Conservation (phyloP, 768 basidiomycete genomes). For the Mycena indigotica region DNA sequence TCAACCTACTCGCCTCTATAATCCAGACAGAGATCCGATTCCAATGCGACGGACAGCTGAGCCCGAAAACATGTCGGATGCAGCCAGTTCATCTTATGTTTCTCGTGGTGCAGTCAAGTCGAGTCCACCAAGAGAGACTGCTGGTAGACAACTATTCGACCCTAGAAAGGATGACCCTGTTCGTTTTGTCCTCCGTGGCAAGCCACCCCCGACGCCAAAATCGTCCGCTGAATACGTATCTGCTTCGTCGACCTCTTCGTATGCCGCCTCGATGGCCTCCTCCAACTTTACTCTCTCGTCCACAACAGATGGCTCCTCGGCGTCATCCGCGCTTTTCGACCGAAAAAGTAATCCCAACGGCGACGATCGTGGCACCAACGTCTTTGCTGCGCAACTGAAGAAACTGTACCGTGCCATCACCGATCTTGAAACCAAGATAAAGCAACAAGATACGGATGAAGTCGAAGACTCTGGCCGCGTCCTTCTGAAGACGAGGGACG, state of each 20-base stretch:
- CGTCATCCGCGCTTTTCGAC: slow-evolving; percentile 71
- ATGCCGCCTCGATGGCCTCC: slow-evolving; percentile 67
- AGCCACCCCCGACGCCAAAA: slow-evolving; percentile 51
- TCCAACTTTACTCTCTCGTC: slow-evolving; percentile 76
- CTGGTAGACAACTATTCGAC: slow-evolving; percentile 75
- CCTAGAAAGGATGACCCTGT: slow-evolving; percentile 90
- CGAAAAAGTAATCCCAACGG: slow-evolving; percentile 44
- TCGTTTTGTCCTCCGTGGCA: slow-evolving; percentile 72
- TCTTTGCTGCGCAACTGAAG: slow-evolving; percentile 76
- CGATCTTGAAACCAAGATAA: slow-evolving; percentile 73
- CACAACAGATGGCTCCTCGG: slow-evolving; percentile 75
- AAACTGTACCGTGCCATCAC: slow-evolving; percentile 82
- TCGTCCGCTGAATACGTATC: slow-evolving; percentile 72
- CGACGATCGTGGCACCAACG: slow-evolving; percentile 62
- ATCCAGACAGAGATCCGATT: slow-evolving; percentile 71
- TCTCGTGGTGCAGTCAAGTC: slow-evolving; percentile 33
- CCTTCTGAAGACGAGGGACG: slow-evolving; percentile 45
- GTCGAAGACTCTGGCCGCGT: slow-evolving; percentile 47
- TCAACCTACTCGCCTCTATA: slow-evolving; percentile 57
- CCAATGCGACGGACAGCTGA: slow-evolving; percentile 64
- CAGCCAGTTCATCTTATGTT: slow-evolving; percentile 55
- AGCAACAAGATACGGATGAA: slow-evolving; percentile 61
- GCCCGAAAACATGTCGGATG: slow-evolving; percentile 65
- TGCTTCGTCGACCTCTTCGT: slow-evolving; percentile 74
- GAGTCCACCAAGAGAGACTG: slow-evolving; percentile 33